These are phyloP conservation scores for Pestalotiopsis sp. DNA, from an alignment of 2,329 filamentous ascomycete species.

Conservation along the genomic window DNA sequence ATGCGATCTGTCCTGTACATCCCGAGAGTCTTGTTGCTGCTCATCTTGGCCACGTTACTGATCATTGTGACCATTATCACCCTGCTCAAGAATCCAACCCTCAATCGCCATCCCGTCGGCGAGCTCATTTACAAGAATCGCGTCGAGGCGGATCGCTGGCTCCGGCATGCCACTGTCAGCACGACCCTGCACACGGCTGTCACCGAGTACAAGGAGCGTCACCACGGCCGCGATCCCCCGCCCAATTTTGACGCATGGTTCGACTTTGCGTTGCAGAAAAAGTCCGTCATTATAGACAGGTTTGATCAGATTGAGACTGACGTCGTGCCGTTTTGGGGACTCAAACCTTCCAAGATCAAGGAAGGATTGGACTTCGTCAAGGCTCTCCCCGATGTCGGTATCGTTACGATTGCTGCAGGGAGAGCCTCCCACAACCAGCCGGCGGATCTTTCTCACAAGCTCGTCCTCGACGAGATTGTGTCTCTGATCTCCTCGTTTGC, in stretches of 20 bases:
- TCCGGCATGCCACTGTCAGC: slow-evolving; percentile 48
- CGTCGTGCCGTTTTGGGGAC: slow-evolving; percentile 75
- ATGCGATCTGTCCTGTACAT: slow-evolving; percentile 46
- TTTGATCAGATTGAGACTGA: slow-evolving; percentile 80
- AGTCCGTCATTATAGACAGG: slow-evolving; percentile 75
- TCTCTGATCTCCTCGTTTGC: slow-evolving; percentile 74
- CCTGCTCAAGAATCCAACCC: slow-evolving; percentile 30
- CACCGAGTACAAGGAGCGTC: slow-evolving; percentile 51
- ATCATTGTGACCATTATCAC: slow-evolving; percentile 40
- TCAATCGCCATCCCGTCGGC: slow-evolving; percentile 47
- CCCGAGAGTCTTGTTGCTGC: slow-evolving; percentile 40
- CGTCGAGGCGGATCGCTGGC: slow-evolving; percentile 51
- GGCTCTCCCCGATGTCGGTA: slow-evolving; percentile 44
- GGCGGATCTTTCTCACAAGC: slow-evolving; percentile 32
- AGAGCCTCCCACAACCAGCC: slow-evolving; percentile 49
- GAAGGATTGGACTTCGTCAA: slow-evolving; percentile 51
- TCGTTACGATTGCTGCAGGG: slow-evolving; percentile 66
- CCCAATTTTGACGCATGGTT: slow-evolving; percentile 87
- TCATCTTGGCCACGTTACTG: slow-evolving; percentile 40
- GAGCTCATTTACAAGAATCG: slow-evolving; percentile 52
- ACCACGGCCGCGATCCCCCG: slow-evolving; percentile 71
- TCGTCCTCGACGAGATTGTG: slow-evolving; percentile 47
- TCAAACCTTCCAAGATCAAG: slow-evolving; percentile 70
- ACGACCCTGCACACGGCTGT: slow-evolving; percentile 49
- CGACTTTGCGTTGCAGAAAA: slow-evolving; percentile 69